Base-by-base conservation (phyloP, 2,329 filamentous ascomycete species). In the Phaeoacremonium minimum region DNA sequence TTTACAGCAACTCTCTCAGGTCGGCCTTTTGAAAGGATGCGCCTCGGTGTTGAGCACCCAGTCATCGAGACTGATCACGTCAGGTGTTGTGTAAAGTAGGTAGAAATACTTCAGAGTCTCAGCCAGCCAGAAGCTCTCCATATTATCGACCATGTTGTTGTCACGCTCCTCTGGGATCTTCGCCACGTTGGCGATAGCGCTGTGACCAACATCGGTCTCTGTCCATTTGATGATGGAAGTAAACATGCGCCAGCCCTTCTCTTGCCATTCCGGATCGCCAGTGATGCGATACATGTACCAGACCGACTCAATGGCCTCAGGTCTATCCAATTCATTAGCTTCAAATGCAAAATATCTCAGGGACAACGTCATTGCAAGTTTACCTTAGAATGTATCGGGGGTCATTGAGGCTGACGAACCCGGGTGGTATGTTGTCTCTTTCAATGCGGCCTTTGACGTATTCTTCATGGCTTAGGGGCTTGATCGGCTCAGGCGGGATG, bases 81-180 rank as follows among this genome's bases (percentile, higher is more conserved):
- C 67, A 0, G 84, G 81, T 38, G 80, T 61, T 15, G 79, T 79
- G 56, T 86, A 95, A 33, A 95, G 70, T 38, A 95, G 60, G 57
- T 88, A 95, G 47, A 93, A 95, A 55, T 95, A 95, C 68, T 95
- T 96, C 49, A 95, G 67, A 28, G 88, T 95, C 70, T 95, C 89
- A 4, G 85, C 85, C 42, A 88, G 69, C 87, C 89, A 95, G 60
- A 94, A 95, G 52, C 85, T 90, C 65, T 95, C 85, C 85, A 91
- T 90, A 47, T 71, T 68, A 56, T 89, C 77, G 28, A 60, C 55
- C 37, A 71, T 63, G 8, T 50, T 50, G 1, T 69, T 60, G 7
- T 50, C 29, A 1, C 49, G 47, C 14, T 69, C 56, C 2, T 58
- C 40, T n/a, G n/a, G n/a, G 6, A 18, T 17, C 32, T 44, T 38